Evolutionary conservation across 768 basidiomycete genomes (phyloP).

Genomic region (Brasilioporus rufonigricans): DNA sequence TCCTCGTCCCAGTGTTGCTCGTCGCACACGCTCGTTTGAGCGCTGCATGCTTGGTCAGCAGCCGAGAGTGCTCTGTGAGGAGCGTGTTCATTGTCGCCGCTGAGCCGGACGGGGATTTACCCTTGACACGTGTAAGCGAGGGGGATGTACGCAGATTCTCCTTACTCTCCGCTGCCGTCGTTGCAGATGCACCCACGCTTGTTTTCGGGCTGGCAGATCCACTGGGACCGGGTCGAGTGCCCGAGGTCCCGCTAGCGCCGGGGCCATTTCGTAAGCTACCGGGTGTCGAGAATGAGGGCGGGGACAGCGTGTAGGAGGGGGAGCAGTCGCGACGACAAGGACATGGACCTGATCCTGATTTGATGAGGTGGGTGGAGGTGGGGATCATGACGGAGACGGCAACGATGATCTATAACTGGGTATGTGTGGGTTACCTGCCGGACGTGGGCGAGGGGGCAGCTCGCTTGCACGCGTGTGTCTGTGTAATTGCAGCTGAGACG

Average conservation of each 20-base stretch:
- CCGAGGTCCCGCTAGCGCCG: too few relatives aligned
- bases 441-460: neutral
- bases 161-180: neutral
- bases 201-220: too few relatives aligned
- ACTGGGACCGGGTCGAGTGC: too few relatives aligned
- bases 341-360: too few relatives aligned
- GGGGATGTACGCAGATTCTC: neutral
- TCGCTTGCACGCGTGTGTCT: neutral
- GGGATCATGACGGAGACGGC: neutral
- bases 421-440: neutral
- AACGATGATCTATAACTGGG: neutral
- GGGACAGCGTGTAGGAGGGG: conserved; percentile 18
- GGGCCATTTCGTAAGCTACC: neutral
- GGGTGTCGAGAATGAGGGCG: conserved; percentile 11
- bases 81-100: conserved; percentile 46
- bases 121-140: neutral
- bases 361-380: neutral
- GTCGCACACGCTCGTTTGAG: conserved; percentile 31
- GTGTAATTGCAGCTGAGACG: too few relatives aligned
- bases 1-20: conserved; percentile 1
- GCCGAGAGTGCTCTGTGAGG: conserved; percentile 53
- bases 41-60: conserved; percentile 53
- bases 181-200: too few relatives aligned
- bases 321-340: conserved; percentile 5
- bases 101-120: conserved; percentile 23